Percentiles rank a stretch among this genome's conserved stretches.
Conservation (phyloP, 1,284 basidiomycete genomes). For the Entoloma clypeatum region DNA sequence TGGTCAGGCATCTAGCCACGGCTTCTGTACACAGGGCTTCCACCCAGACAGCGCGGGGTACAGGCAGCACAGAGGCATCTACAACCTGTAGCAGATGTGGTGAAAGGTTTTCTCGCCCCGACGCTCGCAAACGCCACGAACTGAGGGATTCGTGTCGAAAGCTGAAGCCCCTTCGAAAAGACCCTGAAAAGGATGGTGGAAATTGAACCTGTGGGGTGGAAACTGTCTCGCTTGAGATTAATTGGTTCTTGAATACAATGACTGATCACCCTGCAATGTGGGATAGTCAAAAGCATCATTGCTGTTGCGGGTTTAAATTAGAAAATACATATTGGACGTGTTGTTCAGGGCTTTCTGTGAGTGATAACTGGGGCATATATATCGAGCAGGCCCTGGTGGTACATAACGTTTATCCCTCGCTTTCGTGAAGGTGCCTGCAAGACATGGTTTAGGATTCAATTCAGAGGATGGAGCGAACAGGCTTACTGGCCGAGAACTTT, state of each 20-base stretch:
- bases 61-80: slow-evolving; percentile 5
- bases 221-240: slow-evolving; percentile 14
- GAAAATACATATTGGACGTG: slow-evolving; percentile 15
- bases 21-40: slow-evolving; percentile 18
- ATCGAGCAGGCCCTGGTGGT: not conserved
- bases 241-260: too few species aligned
- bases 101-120: slow-evolving; percentile 24
- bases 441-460: slow-evolving; percentile 7
- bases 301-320: slow-evolving; percentile 7
- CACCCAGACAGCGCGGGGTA: not conserved
- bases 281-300: slow-evolving; percentile 4
- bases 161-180: slow-evolving; percentile 14
- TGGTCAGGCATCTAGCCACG: slow-evolving; percentile 21
- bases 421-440: slow-evolving; percentile 37
- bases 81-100: slow-evolving; percentile 20
- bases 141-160: slow-evolving; percentile 23
- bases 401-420: slow-evolving; percentile 19
- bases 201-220: not conserved
- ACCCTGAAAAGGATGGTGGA: not conserved
- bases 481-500: slow-evolving; percentile 74
- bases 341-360: not conserved
- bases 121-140: slow-evolving; percentile 28
- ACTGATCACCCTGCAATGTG: too few species aligned
- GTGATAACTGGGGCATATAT: not conserved
- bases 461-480: not conserved